Evolutionary conservation across 768 basidiomycete species (phyloP).

Genomic region (Auriscalpium microsporum): DNA sequence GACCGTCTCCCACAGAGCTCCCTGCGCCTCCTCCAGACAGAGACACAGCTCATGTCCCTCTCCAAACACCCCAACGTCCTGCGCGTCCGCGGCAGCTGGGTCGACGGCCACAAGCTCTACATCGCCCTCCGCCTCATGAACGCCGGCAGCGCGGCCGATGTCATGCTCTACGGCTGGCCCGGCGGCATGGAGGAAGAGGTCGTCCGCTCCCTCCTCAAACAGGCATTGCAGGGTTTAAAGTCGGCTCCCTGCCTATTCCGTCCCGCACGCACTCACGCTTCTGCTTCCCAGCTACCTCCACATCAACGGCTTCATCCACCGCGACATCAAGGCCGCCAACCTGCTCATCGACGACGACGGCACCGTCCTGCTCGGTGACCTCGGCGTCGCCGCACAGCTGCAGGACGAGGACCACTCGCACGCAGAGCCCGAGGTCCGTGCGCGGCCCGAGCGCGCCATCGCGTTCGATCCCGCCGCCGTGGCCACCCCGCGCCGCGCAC

Average conservation of each 20-base stretch:
- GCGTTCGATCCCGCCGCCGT: conserved; percentile 23
- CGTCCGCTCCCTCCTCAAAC: conserved; percentile 72
- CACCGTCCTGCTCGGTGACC: conserved; percentile 83
- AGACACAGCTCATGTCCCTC: conserved; percentile 88
- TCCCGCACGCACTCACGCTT: conserved; percentile 8
- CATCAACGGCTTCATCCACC: conserved; percentile 83
- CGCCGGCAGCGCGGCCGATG: conserved; percentile 77
- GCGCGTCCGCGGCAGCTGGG: conserved; percentile 86
- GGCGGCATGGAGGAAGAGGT: conserved; percentile 92
- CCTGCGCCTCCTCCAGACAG: conserved; percentile 66
- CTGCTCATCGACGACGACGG: conserved; percentile 86
- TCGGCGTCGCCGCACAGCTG: conserved; percentile 86
- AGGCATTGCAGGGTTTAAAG: conserved; percentile 85
- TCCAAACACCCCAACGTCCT: conserved; percentile 91
- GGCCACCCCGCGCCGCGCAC: conserved; percentile 24
- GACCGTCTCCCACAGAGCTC: conserved; percentile 67
- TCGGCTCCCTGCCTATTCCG: conserved; percentile 27
- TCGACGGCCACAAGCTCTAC: conserved; percentile 71
- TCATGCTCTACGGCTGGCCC: conserved; percentile 77
- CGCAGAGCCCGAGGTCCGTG: background rate
- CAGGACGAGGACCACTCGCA: conserved; percentile 49
- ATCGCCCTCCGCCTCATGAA: conserved; percentile 89
- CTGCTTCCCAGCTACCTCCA: conserved; percentile 61
- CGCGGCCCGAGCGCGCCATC: conserved; percentile 23
- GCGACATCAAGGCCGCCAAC: conserved; percentile 92